A percentile compares a stretch with the other conserved stretches of the same genome.
These are phyloP conservation scores for Pichia terricola DNA, from an alignment of 1,139 yeast genomes.

Conservation along the genomic window DNA sequence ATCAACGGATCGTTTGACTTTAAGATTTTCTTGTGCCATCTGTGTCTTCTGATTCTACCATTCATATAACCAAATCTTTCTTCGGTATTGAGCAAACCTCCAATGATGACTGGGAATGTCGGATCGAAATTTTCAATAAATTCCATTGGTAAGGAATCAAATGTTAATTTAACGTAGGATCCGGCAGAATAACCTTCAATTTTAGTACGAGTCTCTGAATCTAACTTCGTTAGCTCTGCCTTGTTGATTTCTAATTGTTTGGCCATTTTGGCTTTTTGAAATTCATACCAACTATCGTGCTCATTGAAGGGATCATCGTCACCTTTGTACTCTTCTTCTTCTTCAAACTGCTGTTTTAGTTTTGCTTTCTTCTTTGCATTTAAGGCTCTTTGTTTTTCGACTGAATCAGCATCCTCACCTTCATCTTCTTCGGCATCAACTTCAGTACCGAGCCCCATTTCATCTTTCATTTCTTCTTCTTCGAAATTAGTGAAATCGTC, in stretches of 20 bases:
- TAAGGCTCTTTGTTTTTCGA: conserved; percentile 62
- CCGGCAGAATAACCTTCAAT: conserved; percentile 95
- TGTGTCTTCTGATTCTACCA: conserved; percentile 91
- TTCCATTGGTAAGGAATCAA: conserved; percentile 81
- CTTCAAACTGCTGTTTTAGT: conserved; percentile 80
- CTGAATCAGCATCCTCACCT: conserved; percentile 33
- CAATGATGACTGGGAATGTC: conserved; percentile 72
- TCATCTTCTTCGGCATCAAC: conserved; percentile 30
- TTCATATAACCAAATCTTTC: conserved; percentile 88
- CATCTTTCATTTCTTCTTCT: conserved; percentile 22
- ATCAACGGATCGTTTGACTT: conserved; percentile 95
- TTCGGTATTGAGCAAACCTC: conserved; percentile 86
- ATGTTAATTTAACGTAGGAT: conserved; percentile 82
- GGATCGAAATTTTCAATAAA: conserved; percentile 83
- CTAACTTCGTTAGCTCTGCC: conserved; percentile 66
- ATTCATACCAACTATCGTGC: conserved; percentile 93
- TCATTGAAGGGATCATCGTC: conserved; percentile 69
- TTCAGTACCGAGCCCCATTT: conserved; percentile 24
- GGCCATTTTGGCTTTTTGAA: conserved; percentile 94
- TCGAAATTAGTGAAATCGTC: conserved; percentile 24
- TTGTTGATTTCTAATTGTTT: conserved; percentile 92
- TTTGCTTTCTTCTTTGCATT: conserved; percentile 89
- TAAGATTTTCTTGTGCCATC: conserved; percentile 96
- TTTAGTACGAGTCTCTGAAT: conserved; percentile 59
- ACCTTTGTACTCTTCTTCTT: conserved; percentile 45